Evolutionary conservation across 192 early-diverging fungal genomes (phyloP).

Genomic region (Fimicolochytrium jonesii): DNA sequence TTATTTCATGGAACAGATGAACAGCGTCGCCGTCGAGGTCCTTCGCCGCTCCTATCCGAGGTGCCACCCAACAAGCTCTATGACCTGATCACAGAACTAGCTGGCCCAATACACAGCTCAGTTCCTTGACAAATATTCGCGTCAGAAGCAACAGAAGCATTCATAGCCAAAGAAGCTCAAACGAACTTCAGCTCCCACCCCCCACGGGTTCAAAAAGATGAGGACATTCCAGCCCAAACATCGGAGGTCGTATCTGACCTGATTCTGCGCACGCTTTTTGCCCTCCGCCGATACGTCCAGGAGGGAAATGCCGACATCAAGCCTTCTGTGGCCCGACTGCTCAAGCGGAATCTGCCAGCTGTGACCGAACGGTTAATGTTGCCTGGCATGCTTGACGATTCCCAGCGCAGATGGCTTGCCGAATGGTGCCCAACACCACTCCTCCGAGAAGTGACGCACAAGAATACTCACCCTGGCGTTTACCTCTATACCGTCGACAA

Average conservation of each 20-base stretch:
- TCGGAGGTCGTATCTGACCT: background rate
- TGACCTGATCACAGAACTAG: background rate
- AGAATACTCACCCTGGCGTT: background rate
- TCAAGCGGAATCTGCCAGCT: background rate
- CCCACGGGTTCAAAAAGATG: background rate
- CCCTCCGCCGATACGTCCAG: background rate
- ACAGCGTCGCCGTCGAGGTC: background rate
- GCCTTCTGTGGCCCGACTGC: background rate
- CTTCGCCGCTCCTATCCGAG: background rate
- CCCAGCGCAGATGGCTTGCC: conserved; percentile 1
- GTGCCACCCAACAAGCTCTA: background rate
- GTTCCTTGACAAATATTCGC: background rate
- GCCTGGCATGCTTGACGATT: background rate
- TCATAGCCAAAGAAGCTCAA: background rate
- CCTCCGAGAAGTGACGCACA: background rate
- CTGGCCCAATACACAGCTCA: background rate
- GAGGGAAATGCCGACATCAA: background rate
- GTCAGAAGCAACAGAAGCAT: background rate
- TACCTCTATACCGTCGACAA: conserved; percentile 1
- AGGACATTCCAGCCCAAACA: background rate
- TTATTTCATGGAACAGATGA: conserved; percentile 1
- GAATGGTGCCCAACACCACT: conserved; percentile 2
- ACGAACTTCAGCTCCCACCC: background rate
- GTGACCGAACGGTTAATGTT: background rate
- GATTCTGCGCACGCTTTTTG: background rate